A percentile compares a stretch with the other conserved stretches of the same genome.
Conservation (phyloP, 768 basidiomycete species). For the Royoungia palumana region DNA sequence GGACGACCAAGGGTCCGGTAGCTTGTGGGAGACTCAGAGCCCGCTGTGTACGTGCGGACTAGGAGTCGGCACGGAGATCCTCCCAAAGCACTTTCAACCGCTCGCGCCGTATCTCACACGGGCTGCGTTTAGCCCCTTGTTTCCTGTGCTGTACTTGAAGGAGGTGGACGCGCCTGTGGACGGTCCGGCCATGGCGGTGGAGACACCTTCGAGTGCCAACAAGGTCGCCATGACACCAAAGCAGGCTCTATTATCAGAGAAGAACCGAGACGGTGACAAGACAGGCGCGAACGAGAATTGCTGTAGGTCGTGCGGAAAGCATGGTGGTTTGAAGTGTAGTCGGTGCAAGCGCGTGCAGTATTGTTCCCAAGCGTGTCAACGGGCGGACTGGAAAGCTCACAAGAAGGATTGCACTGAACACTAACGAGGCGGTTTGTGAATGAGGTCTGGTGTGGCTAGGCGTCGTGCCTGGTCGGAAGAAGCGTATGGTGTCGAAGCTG, state of each 20-base stretch:
- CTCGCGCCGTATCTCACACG: conserved; percentile 45
- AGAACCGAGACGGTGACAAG: background rate
- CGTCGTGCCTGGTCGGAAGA: too few species aligned
- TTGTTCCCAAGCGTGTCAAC: conserved; percentile 44
- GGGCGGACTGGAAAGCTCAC: conserved; percentile 9
- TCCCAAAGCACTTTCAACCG: conserved; percentile 33
- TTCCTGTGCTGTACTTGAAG: conserved; percentile 48
- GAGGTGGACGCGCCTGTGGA: conserved; percentile 5
- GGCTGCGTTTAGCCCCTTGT: conserved; percentile 53
- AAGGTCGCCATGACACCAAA: too few species aligned
- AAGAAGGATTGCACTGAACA: conserved; percentile 4
- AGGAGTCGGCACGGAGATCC: conserved; percentile 11
- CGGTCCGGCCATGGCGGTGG: background rate
- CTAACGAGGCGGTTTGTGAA: too few species aligned
- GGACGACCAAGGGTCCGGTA: conserved; percentile 28
- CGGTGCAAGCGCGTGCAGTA: conserved; percentile 39
- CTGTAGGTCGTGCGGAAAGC: conserved; percentile 7
- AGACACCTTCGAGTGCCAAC: background rate
- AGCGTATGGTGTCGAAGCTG: too few species aligned
- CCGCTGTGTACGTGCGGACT: conserved; percentile 14
- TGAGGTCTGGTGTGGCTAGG: background rate
- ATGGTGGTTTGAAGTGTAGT: conserved; percentile 25
- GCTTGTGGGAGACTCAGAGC: conserved; percentile 18
- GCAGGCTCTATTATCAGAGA: too few species aligned
- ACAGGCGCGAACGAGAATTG: background rate